Percentiles rank a stretch among this genome's conserved stretches.
These are phyloP conservation scores for Phytophthora hybrid DNA, from an alignment of 352 stramenopile genomes.

Conservation along the genomic window DNA sequence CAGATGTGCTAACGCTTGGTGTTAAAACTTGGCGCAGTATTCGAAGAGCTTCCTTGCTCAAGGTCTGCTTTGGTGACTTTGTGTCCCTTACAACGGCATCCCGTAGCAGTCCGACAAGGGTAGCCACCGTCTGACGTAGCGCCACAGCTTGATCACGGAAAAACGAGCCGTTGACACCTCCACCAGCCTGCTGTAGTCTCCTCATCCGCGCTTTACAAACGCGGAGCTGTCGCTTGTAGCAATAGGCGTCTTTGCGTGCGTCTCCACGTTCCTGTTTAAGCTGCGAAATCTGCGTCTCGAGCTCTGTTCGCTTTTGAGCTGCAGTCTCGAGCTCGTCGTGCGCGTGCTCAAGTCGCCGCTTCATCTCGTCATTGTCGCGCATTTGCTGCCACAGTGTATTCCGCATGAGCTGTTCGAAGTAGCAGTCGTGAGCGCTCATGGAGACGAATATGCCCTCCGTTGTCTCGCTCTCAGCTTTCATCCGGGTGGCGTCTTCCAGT, in stretches of 20 bases:
- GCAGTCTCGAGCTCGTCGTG: slow-evolving; percentile 40
- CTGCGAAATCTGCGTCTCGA: slow-evolving; percentile 47
- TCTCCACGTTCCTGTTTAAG: slow-evolving; percentile 64
- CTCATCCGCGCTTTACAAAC: slow-evolving; percentile 53
- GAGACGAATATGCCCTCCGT: slow-evolving; percentile 63
- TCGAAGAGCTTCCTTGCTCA: slow-evolving; percentile 63
- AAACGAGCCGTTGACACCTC: slow-evolving; percentile 42
- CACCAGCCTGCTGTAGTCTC: slow-evolving; percentile 36
- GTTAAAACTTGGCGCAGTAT: slow-evolving; percentile 40
- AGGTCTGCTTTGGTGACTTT: slow-evolving; percentile 63
- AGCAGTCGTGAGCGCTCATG: slow-evolving; percentile 68
- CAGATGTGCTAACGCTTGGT: slow-evolving; percentile 4
- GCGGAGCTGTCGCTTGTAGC: slow-evolving; percentile 66
- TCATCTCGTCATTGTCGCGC: slow-evolving; percentile 45
- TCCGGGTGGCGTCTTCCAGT: slow-evolving; percentile 57
- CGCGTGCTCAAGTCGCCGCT: slow-evolving; percentile 30
- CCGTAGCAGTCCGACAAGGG: slow-evolving; percentile 49
- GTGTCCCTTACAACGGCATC: slow-evolving; percentile 62
- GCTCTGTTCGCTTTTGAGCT: slow-evolving; percentile 47
- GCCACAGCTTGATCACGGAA: slow-evolving; percentile 54
- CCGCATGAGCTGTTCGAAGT: slow-evolving; percentile 60
- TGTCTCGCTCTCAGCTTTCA: slow-evolving; percentile 71
- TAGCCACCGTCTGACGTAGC: slow-evolving; percentile 51
- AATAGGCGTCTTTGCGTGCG: slow-evolving; percentile 63
- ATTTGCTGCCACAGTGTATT: slow-evolving; percentile 57